phyloP scores from a whole-genome alignment of 306 rosid genomes.

The Rosa multiflora region DNA sequence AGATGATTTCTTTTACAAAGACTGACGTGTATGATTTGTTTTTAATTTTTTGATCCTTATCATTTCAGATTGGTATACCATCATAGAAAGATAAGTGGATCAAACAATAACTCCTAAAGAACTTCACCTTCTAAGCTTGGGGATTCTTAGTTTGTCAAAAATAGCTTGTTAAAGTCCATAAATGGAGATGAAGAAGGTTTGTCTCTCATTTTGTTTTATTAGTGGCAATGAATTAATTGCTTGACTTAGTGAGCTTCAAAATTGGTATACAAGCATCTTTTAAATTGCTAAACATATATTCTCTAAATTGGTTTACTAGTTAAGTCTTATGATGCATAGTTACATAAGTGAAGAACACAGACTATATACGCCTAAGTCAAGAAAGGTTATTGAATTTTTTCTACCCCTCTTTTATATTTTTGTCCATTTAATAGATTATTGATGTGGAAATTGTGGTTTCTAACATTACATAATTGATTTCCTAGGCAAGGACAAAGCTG shows the following conservation, averaged over 20 bases:
- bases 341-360: constrained; percentile 7
- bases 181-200: constrained; percentile 71
- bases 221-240: neutral
- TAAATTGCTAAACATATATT: too few species aligned
- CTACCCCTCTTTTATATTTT: too few species aligned
- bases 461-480: too few species aligned
- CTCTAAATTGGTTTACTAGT: constrained; percentile 18
- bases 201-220: constrained; percentile 11
- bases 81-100: constrained; percentile 71
- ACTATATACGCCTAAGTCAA: too few species aligned
- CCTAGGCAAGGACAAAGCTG: too few species aligned
- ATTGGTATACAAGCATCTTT: neutral
- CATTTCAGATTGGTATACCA: constrained; percentile 70
- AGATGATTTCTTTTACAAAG: neutral
- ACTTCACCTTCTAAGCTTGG: constrained; percentile 84
- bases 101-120: constrained; percentile 85
- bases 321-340: constrained; percentile 42
- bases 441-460: too few species aligned
- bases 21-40: neutral
- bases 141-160: constrained; percentile 62
- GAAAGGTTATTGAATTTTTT: too few species aligned
- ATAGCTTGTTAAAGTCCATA: constrained; percentile 56
- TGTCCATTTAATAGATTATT: too few species aligned
- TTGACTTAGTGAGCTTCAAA: neutral
- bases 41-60: neutral